phyloP scores from a whole-genome alignment of 2,329 filamentous ascomycete genomes.

The Pseudocercospora pini-densiflorae region DNA sequence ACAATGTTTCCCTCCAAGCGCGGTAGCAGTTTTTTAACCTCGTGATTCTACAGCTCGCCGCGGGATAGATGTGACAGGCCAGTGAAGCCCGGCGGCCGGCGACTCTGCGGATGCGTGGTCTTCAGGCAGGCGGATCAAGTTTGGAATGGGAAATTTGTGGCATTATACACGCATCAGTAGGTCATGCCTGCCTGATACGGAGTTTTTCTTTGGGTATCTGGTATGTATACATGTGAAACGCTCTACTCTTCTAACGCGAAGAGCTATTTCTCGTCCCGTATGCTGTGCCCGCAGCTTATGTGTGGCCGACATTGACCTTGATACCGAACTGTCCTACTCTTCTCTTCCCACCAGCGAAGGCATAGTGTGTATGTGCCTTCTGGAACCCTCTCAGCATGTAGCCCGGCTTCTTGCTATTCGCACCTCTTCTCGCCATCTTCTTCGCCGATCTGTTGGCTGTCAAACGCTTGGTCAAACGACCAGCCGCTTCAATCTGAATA shows the following conservation, averaged over 20 bases:
- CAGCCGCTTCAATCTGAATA: conserved; percentile 37
- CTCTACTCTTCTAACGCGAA: background rate
- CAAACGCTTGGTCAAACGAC: conserved; percentile 41
- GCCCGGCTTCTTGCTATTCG: conserved; percentile 35
- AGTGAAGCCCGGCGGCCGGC: too few species aligned
- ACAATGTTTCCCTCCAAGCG: background rate
- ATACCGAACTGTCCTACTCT: conserved; percentile 40
- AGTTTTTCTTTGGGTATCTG: background rate
- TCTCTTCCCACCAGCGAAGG: conserved; percentile 36
- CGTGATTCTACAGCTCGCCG: too few species aligned
- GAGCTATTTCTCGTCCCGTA: background rate
- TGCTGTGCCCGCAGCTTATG: conserved; percentile 8
- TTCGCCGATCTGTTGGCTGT: conserved; percentile 38
- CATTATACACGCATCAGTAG: background rate
- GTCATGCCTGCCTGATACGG: background rate
- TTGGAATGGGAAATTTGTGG: background rate
- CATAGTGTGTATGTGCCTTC: conserved; percentile 34
- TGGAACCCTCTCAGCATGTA: conserved; percentile 36
- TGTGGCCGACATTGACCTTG: conserved; percentile 36
- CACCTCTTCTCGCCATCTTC: conserved; percentile 38
- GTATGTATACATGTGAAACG: background rate
- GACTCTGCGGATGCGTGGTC: too few species aligned
- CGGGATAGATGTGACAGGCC: too few species aligned
- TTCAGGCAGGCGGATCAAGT: background rate
- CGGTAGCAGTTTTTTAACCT: too few species aligned